These are phyloP conservation scores for Vigna mungo DNA, from an alignment of 306 rosid species.

Conservation along the genomic window DNA sequence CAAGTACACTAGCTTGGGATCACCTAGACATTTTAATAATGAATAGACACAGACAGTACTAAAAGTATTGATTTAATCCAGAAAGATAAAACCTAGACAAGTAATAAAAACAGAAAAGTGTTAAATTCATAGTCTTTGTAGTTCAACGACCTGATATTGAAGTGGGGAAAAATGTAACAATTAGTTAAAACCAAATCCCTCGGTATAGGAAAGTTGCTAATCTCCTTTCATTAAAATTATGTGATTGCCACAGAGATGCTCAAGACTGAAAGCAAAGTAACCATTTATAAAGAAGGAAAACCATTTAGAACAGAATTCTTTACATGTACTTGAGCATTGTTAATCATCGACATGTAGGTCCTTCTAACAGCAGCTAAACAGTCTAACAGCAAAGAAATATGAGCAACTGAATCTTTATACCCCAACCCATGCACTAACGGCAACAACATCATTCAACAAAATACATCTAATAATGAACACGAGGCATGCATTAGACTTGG, in stretches of 20 bases:
- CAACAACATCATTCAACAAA: slow-evolving; percentile 22
- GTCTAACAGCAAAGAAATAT: slow-evolving; percentile 2
- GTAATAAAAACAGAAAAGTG: slow-evolving; percentile 21
- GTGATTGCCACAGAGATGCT: slow-evolving; percentile 5
- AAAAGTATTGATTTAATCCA: slow-evolving; percentile 16
- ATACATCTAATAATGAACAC: slow-evolving; percentile 21
- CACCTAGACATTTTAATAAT: slow-evolving; percentile 10
- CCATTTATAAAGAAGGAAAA: background rate
- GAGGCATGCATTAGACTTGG: slow-evolving; percentile 22
- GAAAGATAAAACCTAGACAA: slow-evolving; percentile 16
- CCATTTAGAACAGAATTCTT: background rate
- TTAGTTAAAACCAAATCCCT: slow-evolving; percentile 13
- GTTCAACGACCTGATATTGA: slow-evolving; percentile 31
- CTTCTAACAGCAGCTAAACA: background rate
- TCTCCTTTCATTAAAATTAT: slow-evolving; percentile 8
- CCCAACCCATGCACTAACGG: slow-evolving; percentile 3
- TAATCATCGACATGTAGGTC: background rate
- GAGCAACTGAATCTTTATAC: background rate
- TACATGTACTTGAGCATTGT: background rate
- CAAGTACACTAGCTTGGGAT: slow-evolving; percentile 10
- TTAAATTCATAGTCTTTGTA: slow-evolving; percentile 3
- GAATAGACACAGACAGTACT: background rate
- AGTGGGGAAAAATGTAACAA: slow-evolving; percentile 3
- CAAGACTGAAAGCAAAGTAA: slow-evolving; percentile 28
- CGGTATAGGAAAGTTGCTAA: slow-evolving; percentile 14